Evolutionary conservation across 805 yeast species (phyloP).

Genomic region (Saccharomyces kudriavzevii): DNA sequence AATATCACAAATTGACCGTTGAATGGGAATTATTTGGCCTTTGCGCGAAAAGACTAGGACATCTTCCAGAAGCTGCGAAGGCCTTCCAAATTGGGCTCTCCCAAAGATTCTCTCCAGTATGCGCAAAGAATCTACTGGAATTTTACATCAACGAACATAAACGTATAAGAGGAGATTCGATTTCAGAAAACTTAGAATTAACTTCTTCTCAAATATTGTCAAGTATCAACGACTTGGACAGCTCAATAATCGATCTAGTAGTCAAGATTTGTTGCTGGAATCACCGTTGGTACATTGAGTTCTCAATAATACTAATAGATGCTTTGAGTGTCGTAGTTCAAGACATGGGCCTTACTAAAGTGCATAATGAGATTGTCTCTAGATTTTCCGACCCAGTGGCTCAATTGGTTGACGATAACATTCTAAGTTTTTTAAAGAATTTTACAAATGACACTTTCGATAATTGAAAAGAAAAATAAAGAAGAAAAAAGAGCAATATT

Average conservation of each 20-base stretch:
- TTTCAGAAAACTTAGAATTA: constrained; percentile 12
- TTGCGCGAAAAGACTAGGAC: constrained; percentile 74
- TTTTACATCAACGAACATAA: constrained; percentile 45
- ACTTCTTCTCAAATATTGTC: constrained; percentile 29
- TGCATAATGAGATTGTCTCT: constrained; percentile 60
- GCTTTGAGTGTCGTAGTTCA: constrained; percentile 52
- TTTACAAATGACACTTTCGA: constrained; percentile 19
- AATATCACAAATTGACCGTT: constrained; percentile 61
- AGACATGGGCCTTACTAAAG: constrained; percentile 68
- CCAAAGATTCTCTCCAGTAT: constrained; percentile 68
- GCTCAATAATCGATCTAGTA: constrained; percentile 52
- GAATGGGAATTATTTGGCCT: constrained; percentile 89
- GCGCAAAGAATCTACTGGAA: constrained; percentile 61
- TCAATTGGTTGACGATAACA: constrained; percentile 15
- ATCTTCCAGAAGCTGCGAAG: constrained; percentile 71
- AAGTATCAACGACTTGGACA: constrained; percentile 30
- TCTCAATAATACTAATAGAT: constrained; percentile 56
- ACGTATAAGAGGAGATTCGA: constrained; percentile 13
- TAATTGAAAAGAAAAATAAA: neutral
- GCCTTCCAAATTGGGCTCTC: constrained; percentile 68
- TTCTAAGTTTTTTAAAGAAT: constrained; percentile 17
- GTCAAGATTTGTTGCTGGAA: constrained; percentile 83
- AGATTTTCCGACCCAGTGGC: constrained; percentile 41
- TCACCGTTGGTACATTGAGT: constrained; percentile 92
- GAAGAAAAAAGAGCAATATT: neutral